Evolutionary conservation across 345 rosid genomes (phyloP), one percentile per base, ranked within the genome.

Genomic region (Barbarea vulgaris): DNA sequence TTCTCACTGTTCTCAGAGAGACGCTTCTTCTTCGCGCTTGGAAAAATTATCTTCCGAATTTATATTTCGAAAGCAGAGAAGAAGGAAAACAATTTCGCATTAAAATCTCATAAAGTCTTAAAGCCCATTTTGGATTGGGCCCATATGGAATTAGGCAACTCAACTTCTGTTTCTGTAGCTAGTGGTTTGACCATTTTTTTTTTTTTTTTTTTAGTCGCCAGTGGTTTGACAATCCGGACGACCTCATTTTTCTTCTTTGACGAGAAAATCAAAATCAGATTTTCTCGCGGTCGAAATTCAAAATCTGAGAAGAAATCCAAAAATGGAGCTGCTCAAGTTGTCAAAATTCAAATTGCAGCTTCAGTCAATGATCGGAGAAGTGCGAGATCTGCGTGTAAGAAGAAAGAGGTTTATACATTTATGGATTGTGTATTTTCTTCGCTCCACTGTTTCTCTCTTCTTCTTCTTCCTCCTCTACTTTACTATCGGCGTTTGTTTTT

Each of bases 271-370:
- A 19, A 30, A 46, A 6, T 9, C 6, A 15, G 33, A 34, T 51
- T 37, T 41, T 56, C 64, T 62, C 3, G 80, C 76, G 72, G 47
- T 56, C 30, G 17, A 71, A 70, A 64, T 72, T 67, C 50, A 69
- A 55, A 73, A 15, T 44, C 44, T 3, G 79, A 30, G 54, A 39
- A 50, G 74, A 56, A 58, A 64, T 65, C 75, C 27, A n/a, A 73
- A 74, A 80, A 92, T 90, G 97, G 97, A 92, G 83, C 44, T 90
- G 81, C 90, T 90, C n/a, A 90, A 82, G 76, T 53, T 93, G 14
- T 88, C 94, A 59, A 93, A 86, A 80, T 93, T 90, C 85, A 90
- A 79, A 74, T 85, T 90, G 82, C 93, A 85, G 80, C 94, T 92
- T 75, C 90, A 80, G 31, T 83, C 93, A 57, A 73, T 90, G 66